Base-by-base conservation (phyloP, 495 filamentous ascomycete species). In the Daldinia grandis region DNA sequence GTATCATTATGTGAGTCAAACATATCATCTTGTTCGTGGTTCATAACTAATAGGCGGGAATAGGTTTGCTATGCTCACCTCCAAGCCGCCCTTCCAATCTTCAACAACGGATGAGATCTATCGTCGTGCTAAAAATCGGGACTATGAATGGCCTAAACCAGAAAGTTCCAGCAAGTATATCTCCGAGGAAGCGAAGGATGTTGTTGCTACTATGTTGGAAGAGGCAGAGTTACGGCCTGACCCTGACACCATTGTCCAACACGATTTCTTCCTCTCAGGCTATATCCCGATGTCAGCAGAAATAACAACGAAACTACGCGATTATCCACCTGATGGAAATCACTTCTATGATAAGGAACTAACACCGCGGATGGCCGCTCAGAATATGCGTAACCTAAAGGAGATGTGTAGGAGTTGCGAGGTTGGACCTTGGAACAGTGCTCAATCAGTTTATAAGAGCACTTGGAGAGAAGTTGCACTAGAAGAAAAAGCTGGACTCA, bases 61-160 rank as follows among this genome's bases (percentile, higher is more conserved):
- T 61, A 92, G 90, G 62, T 94, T 93, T 78, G 93, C 93, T 3
- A 93, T 97, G 92, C 86, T 97, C 38, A 91, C 91, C 14, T 93
- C 93, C n/a, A 93, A 90, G 62, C 92, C 93, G 1, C 93, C 93
- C 1, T 96, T 97, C 70, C 93, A 95, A 78, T 93, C 93, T 5
- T 90, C 90, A 37, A 94, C 92, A 0, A 89, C 92, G 44, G 90
- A 95, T 71, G 92, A 94, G 73, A 95, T 97, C 27, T 96, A 97
- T 77, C 87, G 88, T 38, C 89, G 90, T 71, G 91, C 92, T 1
- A 85, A 86, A 74, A 88, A 87, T 64, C 77, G 90, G 53, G 87
- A 89, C 40, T 95, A 94, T 66, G 88, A 90, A 64, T 95, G 92
- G 92, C 91, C 91, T 3, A 86, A 88, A 44, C 64, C 81, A 3